These are phyloP conservation scores for Lasiodiplodia sp. DNA, from an alignment of 2,329 filamentous ascomycete species.

Conservation along the genomic window DNA sequence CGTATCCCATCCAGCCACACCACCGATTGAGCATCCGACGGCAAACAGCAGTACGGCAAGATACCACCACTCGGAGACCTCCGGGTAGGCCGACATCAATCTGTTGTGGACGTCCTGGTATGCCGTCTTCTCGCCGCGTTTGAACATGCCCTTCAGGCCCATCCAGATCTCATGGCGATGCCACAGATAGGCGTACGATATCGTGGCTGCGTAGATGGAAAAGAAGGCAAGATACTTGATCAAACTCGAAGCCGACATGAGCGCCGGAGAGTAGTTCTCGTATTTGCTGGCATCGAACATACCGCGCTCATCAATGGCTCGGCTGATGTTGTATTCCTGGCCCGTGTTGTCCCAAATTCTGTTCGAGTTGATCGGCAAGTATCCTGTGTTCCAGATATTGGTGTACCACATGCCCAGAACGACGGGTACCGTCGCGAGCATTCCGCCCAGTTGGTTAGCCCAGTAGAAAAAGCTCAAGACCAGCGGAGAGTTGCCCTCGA, in stretches of 20 bases:
- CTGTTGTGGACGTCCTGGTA: slow-evolving; percentile 44
- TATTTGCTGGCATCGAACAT: slow-evolving; percentile 44
- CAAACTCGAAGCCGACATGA: slow-evolving; percentile 46
- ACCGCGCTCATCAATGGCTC: slow-evolving; percentile 37
- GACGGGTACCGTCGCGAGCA: slow-evolving; percentile 42
- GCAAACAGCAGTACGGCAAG: slow-evolving; percentile 63
- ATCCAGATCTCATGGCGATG: slow-evolving; percentile 41
- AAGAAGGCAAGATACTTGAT: slow-evolving; percentile 48
- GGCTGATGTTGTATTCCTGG: slow-evolving; percentile 43
- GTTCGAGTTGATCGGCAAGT: slow-evolving; percentile 46
- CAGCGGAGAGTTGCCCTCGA: slow-evolving; percentile 42
- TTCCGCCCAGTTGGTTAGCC: slow-evolving; percentile 42
- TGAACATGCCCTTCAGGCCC: neutral
- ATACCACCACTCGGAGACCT: slow-evolving; percentile 47
- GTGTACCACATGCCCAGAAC: slow-evolving; percentile 43
- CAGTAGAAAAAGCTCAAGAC: slow-evolving; percentile 40
- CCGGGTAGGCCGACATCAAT: slow-evolving; percentile 42
- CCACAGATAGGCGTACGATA: slow-evolving; percentile 46
- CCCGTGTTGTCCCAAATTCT: slow-evolving; percentile 46
- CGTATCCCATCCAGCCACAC: slow-evolving; percentile 58
- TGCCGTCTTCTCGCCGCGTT: neutral
- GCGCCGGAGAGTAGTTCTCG: slow-evolving; percentile 45
- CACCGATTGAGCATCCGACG: slow-evolving; percentile 52
- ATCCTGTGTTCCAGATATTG: slow-evolving; percentile 42
- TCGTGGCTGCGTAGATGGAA: slow-evolving; percentile 45